Base-by-base conservation (phyloP, 2,329 filamentous ascomycete genomes). In the Verticillium isaacii region DNA sequence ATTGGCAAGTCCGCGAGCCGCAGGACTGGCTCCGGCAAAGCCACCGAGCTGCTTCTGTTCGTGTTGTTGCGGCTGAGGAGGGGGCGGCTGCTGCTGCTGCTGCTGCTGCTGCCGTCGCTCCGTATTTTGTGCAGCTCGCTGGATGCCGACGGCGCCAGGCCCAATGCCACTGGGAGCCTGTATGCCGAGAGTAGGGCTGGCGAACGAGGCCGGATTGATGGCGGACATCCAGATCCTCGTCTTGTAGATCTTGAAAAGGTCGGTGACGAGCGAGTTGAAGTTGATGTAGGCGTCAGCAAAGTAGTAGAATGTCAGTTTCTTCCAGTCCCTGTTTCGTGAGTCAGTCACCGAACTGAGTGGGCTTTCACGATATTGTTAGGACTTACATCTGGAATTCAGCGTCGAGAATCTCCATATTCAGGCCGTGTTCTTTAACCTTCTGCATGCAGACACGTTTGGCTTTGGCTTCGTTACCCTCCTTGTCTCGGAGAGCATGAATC, bases 191-290 rank as follows among this genome's bases (percentile, higher is more conserved):
- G 87, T 87, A 19, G 91, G 90, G 65, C 88, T 93, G 29, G 91
- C 91, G 74, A 98, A 97, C 0, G 94, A 97, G 5, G 94, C 95
- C 8, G 95, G 95, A 73, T 99, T 99, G 75, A 99, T 96, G 4
- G 95, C 95, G 5, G 94, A 98, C 92, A 99, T 97, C 95, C 95
- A 99, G 70, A 99, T 99, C 68, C 96, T 88, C 25, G 94, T 97
- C 81, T 99, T 99, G 83, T 98, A 99, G 65, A 98, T 94, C 78
- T 98, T 98, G 85, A 98, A 99, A 14, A 99, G 83, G 73, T 99
- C 95, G 0, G 93, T 97, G 60, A 99, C 95, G 17, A 99, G 86
- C 2, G 92, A 92, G 74, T 99, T 99, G 83, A 99, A 99, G 78
- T 98, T 98, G 81, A 99, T 97, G 74, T 99, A 99, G 0, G 92